Base-by-base conservation (phyloP, 2,329 filamentous ascomycete genomes). In the Aureobasidium sp. region DNA sequence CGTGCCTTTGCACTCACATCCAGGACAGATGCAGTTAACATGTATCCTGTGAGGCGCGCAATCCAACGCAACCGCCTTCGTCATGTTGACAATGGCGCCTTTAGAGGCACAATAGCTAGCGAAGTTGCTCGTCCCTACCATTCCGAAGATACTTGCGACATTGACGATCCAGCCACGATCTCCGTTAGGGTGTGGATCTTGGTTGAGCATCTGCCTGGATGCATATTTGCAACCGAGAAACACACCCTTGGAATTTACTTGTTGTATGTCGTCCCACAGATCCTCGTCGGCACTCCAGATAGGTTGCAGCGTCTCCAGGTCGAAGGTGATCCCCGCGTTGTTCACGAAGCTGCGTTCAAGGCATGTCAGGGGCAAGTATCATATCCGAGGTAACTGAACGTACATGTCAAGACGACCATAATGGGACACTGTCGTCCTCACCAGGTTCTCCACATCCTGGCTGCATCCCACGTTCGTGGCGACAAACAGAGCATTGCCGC, bases 101-200 rank as follows among this genome's bases (percentile, higher is more conserved):
- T 81, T 81, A 43, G 71, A 75, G 2, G 77, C 74, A 57, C 74
- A 76, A 64, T 80, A 81, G 19, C 70, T 69, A 27, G 73, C 71
- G 69, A 64, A 46, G 43, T 46, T 57, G 51, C 46, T 51, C 65
- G 49, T 63, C 61, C 61, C 70, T 21, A 74, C 69, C 50, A 70
- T 63, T 17, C 68, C 72, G 61, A 69, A 69, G 23, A 74, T 67
- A 40, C 69, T 72, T 8, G 71, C 70, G 7, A 71, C 69, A 51
- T 76, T 74, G 38, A 75, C 65, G 19, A 75, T 73, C 71, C 72
- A 76, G 2, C 74, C 74, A 25, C 66, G 63, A 62, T 70, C 67
- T 6, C 65, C 67, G 21, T 64, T 58, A 6, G 66, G 66, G 11
- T 69, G 62, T 11, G 62, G 65, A 29, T 71, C 67, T 64, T 76